Evolutionary conservation across 2,329 filamentous ascomycete species (phyloP), one percentile per base, ranked within the genome.

Genomic region (Thyridium curvatum): DNA sequence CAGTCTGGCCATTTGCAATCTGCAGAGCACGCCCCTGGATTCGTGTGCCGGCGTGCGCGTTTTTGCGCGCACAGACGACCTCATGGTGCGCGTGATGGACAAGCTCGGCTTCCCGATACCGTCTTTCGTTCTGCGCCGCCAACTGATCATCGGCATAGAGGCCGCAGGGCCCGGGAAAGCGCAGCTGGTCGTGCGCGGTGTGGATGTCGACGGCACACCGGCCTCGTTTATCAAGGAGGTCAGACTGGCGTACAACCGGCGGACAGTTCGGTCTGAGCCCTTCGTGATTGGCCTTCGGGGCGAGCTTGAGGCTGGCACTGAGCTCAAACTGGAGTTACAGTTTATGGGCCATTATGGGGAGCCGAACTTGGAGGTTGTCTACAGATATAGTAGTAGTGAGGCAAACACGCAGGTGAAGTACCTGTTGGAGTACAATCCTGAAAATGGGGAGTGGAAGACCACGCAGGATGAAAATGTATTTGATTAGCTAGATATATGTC

Each of bases 261-360:
- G 65, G 0, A 35, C 55, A 0, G 50, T 52, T 12, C 54, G 51
- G 6, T 42, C 52, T 0, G 65, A 69, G 48, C 67, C 62, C 0
- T 68, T 68, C 18, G 31, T 44, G 0, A 54, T 69, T 37, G 51
- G 46, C 2, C 57, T 66, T 10, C 58, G 61, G 10, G 53, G 51
- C 3, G 44, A 44, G 1, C 34, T 58, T 2, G 47, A 50, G 4
- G 16, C 34, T 1, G 56, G 48, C 0, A 44, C 47, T 4, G 21
- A 50, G 3, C 36, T 67, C 15, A 59, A 54, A n/a, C 46, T 69
- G 1, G 59, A 65, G 16, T 46, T 71, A 4, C 60, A 70, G 43
- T 70, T 71, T 9, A 71, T 71, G 63, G 65, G 68, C 0, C 58
- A 71, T 37, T 71, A 70, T 21, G 55, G 57, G 3, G 67, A 71